These are phyloP conservation scores for Exophiala calicioides DNA, from an alignment of 2,329 filamentous ascomycete genomes.

Conservation along the genomic window DNA sequence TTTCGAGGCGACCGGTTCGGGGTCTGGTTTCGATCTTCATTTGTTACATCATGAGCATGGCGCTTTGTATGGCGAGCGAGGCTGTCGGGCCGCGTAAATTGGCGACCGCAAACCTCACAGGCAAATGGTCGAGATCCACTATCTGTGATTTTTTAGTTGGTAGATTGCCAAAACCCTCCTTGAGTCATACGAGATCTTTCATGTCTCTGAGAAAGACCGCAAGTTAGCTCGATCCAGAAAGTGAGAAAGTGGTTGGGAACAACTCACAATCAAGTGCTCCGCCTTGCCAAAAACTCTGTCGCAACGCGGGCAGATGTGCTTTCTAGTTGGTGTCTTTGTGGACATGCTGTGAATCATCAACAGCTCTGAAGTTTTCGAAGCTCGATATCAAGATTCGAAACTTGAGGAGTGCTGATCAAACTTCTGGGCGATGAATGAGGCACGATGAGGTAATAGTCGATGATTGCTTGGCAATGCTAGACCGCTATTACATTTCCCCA, in stretches of 20 bases:
- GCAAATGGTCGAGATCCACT: slow-evolving; percentile 11
- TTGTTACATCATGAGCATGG: slow-evolving; percentile 3
- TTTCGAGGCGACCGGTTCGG: not conserved
- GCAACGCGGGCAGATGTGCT: slow-evolving; percentile 10
- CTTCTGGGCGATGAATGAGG: no score
- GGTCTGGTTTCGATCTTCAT: not conserved
- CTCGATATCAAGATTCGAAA: no score
- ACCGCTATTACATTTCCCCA: no score
- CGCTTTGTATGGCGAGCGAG: slow-evolving; percentile 10
- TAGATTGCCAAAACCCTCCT: not conserved
- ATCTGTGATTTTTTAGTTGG: slow-evolving; percentile 6
- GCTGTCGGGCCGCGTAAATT: slow-evolving; percentile 13
- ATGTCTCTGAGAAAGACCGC: slow-evolving; percentile 7
- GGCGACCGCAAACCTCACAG: slow-evolving; percentile 7
- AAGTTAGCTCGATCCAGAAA: not conserved
- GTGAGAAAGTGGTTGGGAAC: not conserved
- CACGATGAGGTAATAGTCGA: no score
- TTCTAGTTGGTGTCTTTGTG: not conserved
- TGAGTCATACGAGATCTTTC: slow-evolving; percentile 13
- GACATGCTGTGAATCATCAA: not conserved
- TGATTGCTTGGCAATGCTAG: no score
- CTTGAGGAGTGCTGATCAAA: not conserved
- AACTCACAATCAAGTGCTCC: slow-evolving; percentile 18
- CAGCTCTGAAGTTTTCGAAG: no score
- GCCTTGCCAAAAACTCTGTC: slow-evolving; percentile 13